phyloP scores from a whole-genome alignment of 1,284 basidiomycete genomes.

The Taiwanofungus camphoratus region DNA sequence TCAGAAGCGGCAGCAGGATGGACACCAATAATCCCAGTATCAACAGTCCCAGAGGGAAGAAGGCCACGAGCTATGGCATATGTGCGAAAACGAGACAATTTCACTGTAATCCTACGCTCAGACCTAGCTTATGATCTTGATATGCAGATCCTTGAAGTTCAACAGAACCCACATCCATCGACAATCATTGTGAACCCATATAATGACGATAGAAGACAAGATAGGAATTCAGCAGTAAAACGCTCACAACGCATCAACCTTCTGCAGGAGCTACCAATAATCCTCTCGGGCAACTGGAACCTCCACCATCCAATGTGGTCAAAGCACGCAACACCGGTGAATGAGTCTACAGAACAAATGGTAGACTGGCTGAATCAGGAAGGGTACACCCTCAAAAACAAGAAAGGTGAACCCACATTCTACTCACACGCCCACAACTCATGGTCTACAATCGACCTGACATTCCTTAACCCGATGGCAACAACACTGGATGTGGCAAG shows the following conservation, averaged over 20 bases:
- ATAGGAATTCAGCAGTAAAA: background rate
- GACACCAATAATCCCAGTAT: constrained; percentile 3
- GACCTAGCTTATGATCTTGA: constrained; percentile 5
- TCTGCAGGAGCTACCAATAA: background rate
- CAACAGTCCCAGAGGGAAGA: background rate
- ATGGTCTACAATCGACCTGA: constrained; percentile 4
- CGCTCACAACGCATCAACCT: background rate
- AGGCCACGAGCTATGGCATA: constrained; percentile 2
- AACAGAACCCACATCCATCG: constrained; percentile 1
- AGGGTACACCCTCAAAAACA: constrained; percentile 1
- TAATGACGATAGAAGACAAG: constrained; percentile 1
- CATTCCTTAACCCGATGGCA: constrained; percentile 3
- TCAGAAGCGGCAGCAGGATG: constrained; percentile 1
- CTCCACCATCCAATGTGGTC: constrained; percentile 6
- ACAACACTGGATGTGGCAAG: background rate
- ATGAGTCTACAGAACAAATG: background rate
- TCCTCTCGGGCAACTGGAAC: constrained; percentile 6
- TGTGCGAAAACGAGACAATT: background rate
- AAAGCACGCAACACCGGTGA: background rate
- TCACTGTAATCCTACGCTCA: constrained; percentile 3
- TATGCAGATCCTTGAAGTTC: constrained; percentile 3
- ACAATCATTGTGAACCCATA: constrained; percentile 1
- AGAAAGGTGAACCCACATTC: constrained; percentile 1
- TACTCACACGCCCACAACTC: constrained; percentile 2
- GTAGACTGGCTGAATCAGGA: constrained; percentile 1